Evolutionary conservation across 73 alveolate species (phyloP), one percentile per base, ranked within the genome.

Genomic region (Stentor roeselii): DNA sequence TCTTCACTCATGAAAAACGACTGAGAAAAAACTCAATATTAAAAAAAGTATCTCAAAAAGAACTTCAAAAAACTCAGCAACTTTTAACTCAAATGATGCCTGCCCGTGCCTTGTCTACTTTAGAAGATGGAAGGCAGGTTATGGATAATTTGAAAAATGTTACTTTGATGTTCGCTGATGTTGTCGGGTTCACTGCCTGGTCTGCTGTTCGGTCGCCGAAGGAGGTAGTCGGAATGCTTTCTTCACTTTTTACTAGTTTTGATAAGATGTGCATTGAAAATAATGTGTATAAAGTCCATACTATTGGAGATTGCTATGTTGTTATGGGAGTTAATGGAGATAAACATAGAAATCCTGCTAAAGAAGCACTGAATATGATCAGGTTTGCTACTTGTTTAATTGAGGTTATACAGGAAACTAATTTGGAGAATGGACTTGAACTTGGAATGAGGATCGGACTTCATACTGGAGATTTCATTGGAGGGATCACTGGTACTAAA

Each of bases 251-350:
- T 84, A 88, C 95, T 74, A 90, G 94, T 76, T 95, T 97, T 85
- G 99, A 97, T 85, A 92, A 94, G 89, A 95, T 95, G 60, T 92
- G 98, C 61, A 92, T 90, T 35, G 88, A 88, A 35, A 88, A 96
- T 39, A 90, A 95, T 59, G 98, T 97, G 3, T 97, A 93, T 86
- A 97, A 97, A 88, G 96, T 97, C 0, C 98, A 97, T 78, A 97
- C 99, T 1, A 96, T 96, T 3, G 99, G 99, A 15, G 99, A 96
- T 85, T 93, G 98, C 82, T 96, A 96, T 84, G 99, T 96, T 21
- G 97, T 96, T 21, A 76, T 94, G 89, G 98, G 99, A 41, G 92
- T 90, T 39, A 98, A 98, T 3, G 90, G 89, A 76, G 97, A 92
- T 38, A 84, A 92, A 88, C 92, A 92, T 67, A 96, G 99, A 87